Conservation (phyloP, 1,139 yeast species). For the Scheffersomyces quercinus region DNA sequence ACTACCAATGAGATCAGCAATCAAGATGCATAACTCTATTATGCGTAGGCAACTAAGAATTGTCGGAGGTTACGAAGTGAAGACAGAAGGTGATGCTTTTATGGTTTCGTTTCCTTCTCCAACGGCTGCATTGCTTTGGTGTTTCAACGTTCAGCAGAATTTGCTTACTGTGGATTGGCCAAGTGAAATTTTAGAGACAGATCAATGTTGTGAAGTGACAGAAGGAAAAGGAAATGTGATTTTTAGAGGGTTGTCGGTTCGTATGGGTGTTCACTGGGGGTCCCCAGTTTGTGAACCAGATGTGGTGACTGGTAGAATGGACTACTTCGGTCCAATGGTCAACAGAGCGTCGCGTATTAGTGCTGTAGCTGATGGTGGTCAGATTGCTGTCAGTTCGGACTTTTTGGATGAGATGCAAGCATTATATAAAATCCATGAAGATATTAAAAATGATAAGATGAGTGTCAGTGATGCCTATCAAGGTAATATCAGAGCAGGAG, state of each 20-base stretch:
- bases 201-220: slow-evolving; percentile 81
- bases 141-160: slow-evolving; percentile 88
- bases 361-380: slow-evolving; percentile 98
- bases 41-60: slow-evolving; percentile 93
- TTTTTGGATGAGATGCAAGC: slow-evolving; percentile 70
- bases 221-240: slow-evolving; percentile 64
- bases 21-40: slow-evolving; percentile 86
- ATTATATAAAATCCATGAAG: slow-evolving; percentile 54
- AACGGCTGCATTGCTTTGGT: slow-evolving; percentile 88
- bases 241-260: slow-evolving; percentile 86
- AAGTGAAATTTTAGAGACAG: slow-evolving; percentile 79
- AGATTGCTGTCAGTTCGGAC: slow-evolving; percentile 82
- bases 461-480: slow-evolving; percentile 57
- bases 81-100: slow-evolving; percentile 98
- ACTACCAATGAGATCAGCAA: slow-evolving; percentile 94
- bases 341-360: slow-evolving; percentile 92
- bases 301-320: slow-evolving; percentile 95
- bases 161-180: slow-evolving; percentile 92
- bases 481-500: slow-evolving; percentile 62
- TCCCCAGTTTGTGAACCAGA: slow-evolving; percentile 95
- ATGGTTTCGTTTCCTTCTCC: slow-evolving; percentile 98
- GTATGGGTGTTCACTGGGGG: slow-evolving; percentile 99
- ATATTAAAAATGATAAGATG: slow-evolving; percentile 40
- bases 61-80: slow-evolving; percentile 96
- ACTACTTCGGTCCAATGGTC: slow-evolving; percentile 98